Evolutionary conservation across 495 filamentous ascomycete species (phyloP), one percentile per base, ranked within the genome.

Genomic region (Talaromyces borbonicus): DNA sequence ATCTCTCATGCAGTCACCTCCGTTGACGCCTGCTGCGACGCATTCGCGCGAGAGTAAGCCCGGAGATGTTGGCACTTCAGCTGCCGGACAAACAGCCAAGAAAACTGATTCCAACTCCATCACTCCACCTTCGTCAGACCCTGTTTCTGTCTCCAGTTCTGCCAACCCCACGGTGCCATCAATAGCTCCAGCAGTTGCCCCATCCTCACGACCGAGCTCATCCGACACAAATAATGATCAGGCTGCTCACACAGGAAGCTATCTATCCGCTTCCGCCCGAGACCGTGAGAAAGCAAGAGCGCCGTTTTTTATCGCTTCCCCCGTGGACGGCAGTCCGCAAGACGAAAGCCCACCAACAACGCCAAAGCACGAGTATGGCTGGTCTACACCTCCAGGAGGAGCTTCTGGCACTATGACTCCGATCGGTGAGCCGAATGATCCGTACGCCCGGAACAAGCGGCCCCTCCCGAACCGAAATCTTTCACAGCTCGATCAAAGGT

Each of bases 1-100:
- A 19, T 72, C 81, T 39, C 73, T 80, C 37, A 80, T 90, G 70
- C 82, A 90, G 52, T 92, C 89, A 11, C 92, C 92, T 49, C 89
- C 87, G 18, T 75, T 97, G 11, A 95, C 90, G 3, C 90, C 92
- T 24, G 81, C 88, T 25, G 86, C 78, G 11, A 87, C 85, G 32
- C 61, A 69, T 48, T 77, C 75, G 44, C 66, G 66, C 52, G 79
- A 80, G 50, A 51, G 52, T 39, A 61, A 57, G 48, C 24, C 58
- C 36, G 56, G 57, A 26, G 65, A 66, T 7, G 54, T 43, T 22
- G 24, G 12, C 47, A 16, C n/a, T 24, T 6, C 27, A 6, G 27
- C 49, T 14, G 38, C 53, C 37, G 59, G 14, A 54, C 59, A 43
- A 48, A 55, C 19, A 52, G 51, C 29, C 5, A 33, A 55, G 61